Evolutionary conservation across 352 stramenopile genomes (phyloP), one percentile per base, ranked within the genome.

Genomic region (Globisporangium abappressorium): DNA sequence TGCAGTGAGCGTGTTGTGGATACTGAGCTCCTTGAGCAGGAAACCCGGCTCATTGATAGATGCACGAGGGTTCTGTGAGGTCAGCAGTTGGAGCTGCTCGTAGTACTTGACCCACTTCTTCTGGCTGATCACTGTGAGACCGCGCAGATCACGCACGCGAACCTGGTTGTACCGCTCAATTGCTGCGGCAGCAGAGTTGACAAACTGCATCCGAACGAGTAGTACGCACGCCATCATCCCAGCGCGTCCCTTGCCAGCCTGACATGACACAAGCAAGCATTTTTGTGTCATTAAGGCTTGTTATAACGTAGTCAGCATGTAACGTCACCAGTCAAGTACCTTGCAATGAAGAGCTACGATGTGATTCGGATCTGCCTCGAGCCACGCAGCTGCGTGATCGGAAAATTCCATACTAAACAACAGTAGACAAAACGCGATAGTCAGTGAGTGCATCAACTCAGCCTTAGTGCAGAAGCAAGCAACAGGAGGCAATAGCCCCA

Each of bases 211-310:
- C 34, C 81, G 81, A 5, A 91, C 43, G 14, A 93, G 68, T n/a
- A 93, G 68, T 69, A 89, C 87, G 60, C 85, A 93, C 18, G 81
- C 78, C 85, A 93, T 93, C 85, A 93, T 93, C 1, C 85, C 85
- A 24, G 82, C 85, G 57, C 85, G 70, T 26, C 85, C 85, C 63
- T 93, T 93, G 38, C 85, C 85, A 22, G 85, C 85, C 80, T 87
- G 18, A 5, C 18, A 46, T 46, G 0, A 22, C 41, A 49, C 8
- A 15, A 49, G 15, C 30, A 33, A 33, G 30, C 3, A 33, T 33
- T 33, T 33, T 33, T 33, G 30, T 33, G 30, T 33, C 30, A 33
- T 33, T 33, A 33, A 33, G 30, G 2, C 30, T 33, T 33, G 30
- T 4, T 33, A 33, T 4, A 33, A 33, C 30, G 30, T 33, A 33